Evolutionary conservation across 2,329 filamentous ascomycete genomes (phyloP), one percentile per base, ranked within the genome.

Genomic region (Lanzia echinophila): DNA sequence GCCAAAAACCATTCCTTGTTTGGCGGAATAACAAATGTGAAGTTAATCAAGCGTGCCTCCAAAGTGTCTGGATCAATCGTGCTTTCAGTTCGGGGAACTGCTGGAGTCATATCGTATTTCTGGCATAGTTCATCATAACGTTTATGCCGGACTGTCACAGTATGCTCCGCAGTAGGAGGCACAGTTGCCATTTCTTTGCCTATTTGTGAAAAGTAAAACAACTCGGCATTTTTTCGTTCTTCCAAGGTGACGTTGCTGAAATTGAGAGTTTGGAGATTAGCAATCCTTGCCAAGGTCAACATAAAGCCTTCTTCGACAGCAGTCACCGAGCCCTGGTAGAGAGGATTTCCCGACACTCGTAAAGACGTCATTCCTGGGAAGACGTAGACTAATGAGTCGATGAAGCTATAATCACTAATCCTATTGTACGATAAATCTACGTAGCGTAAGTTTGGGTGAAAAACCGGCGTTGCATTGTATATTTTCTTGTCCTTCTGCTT

Each of bases 171-270:
- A 2, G 69, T 69, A 53, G 81, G 76, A 0, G 81, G 73, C 0
- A 82, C 78, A 3, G 76, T 72, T 1, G 83, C 78, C 38, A 96
- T 74, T 66, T 94, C 88, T 58, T 83, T 84, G 11, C 81, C 87
- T 55, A 96, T 94, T 51, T 87, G 81, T 0, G 86, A 88, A 11
- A 97, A 81, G 68, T 99, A 99, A 69, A 95, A 99, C 65, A 92
- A 85, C 63, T 97, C 94, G 4, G 90, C 90, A 65, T 97, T 94
- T 51, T 82, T 77, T 17, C 92, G 83, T 68, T 97, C 91, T 41
- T 85, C 81, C 1, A 75, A 62, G 0, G 83, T 84, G 61, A 97
- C 84, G 15, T 74, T 72, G 58, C 83, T 84, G 67, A 88, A 90
- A 67, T 94, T 94, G 31, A 96, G 77, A 1, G 75, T 76, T 50